Evolutionary conservation across 352 stramenopile genomes (phyloP), one percentile per base, ranked within the genome.

Genomic region (Phytophthora podocarpi): DNA sequence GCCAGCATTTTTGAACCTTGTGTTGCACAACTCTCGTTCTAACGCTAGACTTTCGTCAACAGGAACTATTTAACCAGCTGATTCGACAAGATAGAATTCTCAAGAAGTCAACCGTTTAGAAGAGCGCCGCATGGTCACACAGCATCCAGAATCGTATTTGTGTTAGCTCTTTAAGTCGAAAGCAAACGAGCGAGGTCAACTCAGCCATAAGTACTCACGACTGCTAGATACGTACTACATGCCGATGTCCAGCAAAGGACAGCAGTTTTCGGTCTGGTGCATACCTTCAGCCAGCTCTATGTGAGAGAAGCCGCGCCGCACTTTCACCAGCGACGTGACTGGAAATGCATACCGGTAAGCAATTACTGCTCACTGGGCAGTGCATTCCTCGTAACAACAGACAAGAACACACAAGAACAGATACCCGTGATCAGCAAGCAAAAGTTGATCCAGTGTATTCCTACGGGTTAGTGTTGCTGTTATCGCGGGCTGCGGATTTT

Each of bases 11-110:
- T 28, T 28, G 4, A 39, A 12, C 20, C 5, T 18, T 53, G 5
- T 13, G 10, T 13, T 24, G 11, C 24, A 24, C 21, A 16, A 37
- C 23, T 46, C 35, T 28, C 23, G 21, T 46, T 51, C 34, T 58
- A 46, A 70, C 34, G 13, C 11, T 35, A 12, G 27, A 9, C 20
- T n/a, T 52, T 61, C 21, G 35, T 13, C n/a, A 41, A 18, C 53
- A 93, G 83, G 81, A 90, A 39, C 68, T 93, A 2, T 64, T 66
- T 20, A 74, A 85, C 15, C 59, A 82, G 7, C 58, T 93, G 8
- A 56, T 26, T 35, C 72, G 68, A 21, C 84, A 93, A 61, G 80
- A 91, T 11, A 69, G 59, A 42, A 70, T 90, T 48, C 37, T 90
- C 5, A 41, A 23, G 12, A 83, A 68, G 36, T 61, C 64, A 21